Evolutionary conservation across 2,329 filamentous ascomycete genomes (phyloP).

Genomic region (Hawksworthiomyces lignivorus): DNA sequence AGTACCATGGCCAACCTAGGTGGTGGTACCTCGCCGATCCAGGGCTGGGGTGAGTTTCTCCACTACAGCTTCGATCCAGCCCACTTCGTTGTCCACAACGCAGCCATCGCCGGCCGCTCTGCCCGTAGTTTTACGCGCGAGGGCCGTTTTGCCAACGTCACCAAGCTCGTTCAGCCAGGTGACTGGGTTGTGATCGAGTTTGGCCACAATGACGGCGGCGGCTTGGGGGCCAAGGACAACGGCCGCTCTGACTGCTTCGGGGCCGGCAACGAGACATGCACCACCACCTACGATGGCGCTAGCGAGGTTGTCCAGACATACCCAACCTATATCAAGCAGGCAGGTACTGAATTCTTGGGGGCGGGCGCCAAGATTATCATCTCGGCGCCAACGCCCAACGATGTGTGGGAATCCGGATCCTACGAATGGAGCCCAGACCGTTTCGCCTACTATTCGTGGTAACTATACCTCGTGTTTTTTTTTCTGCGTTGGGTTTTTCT

Average conservation of each 20-base stretch:
- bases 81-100: slow-evolving; percentile 52
- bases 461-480: too few relatives aligned
- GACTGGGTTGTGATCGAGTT: slow-evolving; percentile 64
- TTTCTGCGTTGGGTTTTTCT: too few relatives aligned
- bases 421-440: slow-evolving; percentile 40
- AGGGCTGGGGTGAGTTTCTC: slow-evolving; percentile 52
- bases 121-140: slow-evolving; percentile 61
- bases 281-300: slow-evolving; percentile 28
- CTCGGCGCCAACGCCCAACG: slow-evolving; percentile 46
- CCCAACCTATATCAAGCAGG: slow-evolving; percentile 51
- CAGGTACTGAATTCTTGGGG: slow-evolving; percentile 41
- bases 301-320: slow-evolving; percentile 53
- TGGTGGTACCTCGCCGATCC: slow-evolving; percentile 13
- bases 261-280: slow-evolving; percentile 43
- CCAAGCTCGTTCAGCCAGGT: slow-evolving; percentile 38
- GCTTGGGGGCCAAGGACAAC: slow-evolving; percentile 45
- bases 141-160: slow-evolving; percentile 52
- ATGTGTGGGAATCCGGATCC: slow-evolving; percentile 51
- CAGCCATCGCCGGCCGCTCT: slow-evolving; percentile 57
- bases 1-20: slow-evolving; percentile 44
- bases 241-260: slow-evolving; percentile 51
- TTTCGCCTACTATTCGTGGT: slow-evolving; percentile 45
- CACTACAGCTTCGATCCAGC: slow-evolving; percentile 32
- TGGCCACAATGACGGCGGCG: slow-evolving; percentile 63
- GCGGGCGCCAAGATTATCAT: slow-evolving; percentile 56